Evolutionary conservation across 2,329 filamentous ascomycete genomes (phyloP).

Genomic region (Thielaviopsis populi): DNA sequence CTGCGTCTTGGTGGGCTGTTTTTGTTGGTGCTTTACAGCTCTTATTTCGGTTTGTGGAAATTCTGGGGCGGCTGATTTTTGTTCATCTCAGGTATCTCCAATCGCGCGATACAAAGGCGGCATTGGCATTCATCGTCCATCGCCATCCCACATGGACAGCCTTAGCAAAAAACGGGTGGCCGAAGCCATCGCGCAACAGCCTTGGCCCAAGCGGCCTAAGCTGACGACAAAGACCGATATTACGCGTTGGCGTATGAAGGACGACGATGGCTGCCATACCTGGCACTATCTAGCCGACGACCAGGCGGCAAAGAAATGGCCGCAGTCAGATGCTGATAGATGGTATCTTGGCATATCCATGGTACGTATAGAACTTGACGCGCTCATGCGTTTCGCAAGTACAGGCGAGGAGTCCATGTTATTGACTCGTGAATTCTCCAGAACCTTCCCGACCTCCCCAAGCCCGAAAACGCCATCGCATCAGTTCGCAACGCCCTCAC

Average conservation of each 20-base stretch:
- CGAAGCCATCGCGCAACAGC: slow-evolving; percentile 25
- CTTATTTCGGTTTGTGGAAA: neutral
- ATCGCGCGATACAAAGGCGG: neutral
- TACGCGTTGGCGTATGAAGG: slow-evolving; percentile 62
- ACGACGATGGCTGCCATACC: slow-evolving; percentile 73
- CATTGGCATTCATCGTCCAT: neutral
- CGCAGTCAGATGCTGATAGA: slow-evolving; percentile 77
- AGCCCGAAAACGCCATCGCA: slow-evolving; percentile 57
- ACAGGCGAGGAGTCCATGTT: neutral
- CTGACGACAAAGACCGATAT: slow-evolving; percentile 55
- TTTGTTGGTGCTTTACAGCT: neutral
- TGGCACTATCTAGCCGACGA: slow-evolving; percentile 83
- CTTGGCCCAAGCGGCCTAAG: slow-evolving; percentile 32
- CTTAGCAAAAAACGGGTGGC: slow-evolving; percentile 30
- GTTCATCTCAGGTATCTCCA: no score
- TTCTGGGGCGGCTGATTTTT: neutral
- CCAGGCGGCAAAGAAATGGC: slow-evolving; percentile 59
- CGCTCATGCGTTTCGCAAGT: neutral
- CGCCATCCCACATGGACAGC: neutral
- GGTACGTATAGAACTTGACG: slow-evolving; percentile 32
- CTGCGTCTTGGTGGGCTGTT: neutral
- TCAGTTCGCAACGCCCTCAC: slow-evolving; percentile 67
- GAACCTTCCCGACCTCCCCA: slow-evolving; percentile 58
- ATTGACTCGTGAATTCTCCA: slow-evolving; percentile 25
- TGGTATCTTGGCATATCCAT: slow-evolving; percentile 68